Conservation (phyloP, 2,329 filamentous ascomycete genomes). For the Xylaria sp. region DNA sequence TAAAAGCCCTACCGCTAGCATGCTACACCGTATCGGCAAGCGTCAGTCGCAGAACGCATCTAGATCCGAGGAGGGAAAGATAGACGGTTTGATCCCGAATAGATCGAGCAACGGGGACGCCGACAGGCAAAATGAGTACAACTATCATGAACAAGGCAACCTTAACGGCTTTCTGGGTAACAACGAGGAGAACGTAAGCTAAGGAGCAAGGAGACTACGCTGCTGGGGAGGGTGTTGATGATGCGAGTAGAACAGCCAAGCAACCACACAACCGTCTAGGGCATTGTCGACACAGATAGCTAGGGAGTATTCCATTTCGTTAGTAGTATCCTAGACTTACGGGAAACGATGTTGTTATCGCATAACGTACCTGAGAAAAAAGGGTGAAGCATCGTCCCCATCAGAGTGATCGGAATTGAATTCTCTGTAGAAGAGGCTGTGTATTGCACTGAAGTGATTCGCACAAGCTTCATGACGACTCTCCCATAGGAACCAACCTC, state of each 20-base stretch:
- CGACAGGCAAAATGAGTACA: conserved; percentile 3
- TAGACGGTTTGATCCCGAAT: background rate
- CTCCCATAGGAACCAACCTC: conserved; percentile 77
- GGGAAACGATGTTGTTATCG: conserved; percentile 28
- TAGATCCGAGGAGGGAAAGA: background rate
- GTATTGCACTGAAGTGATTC: conserved; percentile 95
- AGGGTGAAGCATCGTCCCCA: conserved; percentile 78
- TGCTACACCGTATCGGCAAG: conserved; percentile 39
- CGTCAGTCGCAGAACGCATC: conserved; percentile 9
- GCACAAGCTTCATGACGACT: conserved; percentile 94
- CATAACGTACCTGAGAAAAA: conserved; percentile 53
- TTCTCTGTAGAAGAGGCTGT: conserved; percentile 73
- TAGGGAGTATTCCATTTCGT: conserved; percentile 35
- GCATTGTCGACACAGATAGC: background rate
- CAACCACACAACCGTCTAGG: background rate
- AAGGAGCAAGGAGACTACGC: background rate
- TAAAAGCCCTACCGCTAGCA: conserved; percentile 29
- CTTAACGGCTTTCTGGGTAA: background rate
- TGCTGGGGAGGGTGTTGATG: background rate
- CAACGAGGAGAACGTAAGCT: background rate
- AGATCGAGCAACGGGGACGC: conserved; percentile 1
- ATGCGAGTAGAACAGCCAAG: background rate
- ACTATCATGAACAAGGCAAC: conserved; percentile 17
- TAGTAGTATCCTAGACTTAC: conserved; percentile 49
- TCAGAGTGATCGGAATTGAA: conserved; percentile 96